A percentile compares a stretch with the other conserved stretches of the same genome.
Conservation (phyloP, 1,284 basidiomycete species). For the Ceratobasidium sp. region DNA sequence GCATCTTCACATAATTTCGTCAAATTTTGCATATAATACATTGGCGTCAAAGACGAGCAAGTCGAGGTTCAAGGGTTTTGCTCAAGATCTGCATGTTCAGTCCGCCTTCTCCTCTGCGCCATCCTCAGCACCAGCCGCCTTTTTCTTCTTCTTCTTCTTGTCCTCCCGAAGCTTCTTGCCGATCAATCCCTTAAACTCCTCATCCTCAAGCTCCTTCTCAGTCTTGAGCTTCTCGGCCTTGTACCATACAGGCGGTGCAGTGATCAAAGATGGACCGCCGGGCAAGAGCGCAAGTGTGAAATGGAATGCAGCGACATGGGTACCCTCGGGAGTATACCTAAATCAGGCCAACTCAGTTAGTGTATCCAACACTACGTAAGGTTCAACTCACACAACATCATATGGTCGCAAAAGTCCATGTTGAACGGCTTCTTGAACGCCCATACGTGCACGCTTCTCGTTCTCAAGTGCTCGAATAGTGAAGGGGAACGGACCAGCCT, state of each 20-base stretch:
- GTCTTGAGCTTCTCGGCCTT: constrained; percentile 88
- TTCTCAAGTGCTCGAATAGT: constrained; percentile 94
- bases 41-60: not conserved
- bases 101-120: constrained; percentile 47
- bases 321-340: constrained; percentile 80
- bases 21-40: not conserved
- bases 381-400: constrained; percentile 76
- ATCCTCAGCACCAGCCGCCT: constrained; percentile 58
- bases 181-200: constrained; percentile 80
- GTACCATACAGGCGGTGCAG: constrained; percentile 90
- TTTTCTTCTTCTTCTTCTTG: constrained; percentile 93
- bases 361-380: constrained; percentile 22
- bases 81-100: not conserved
- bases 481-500: constrained; percentile 97
- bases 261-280: constrained; percentile 84
- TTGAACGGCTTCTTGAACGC: constrained; percentile 94
- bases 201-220: constrained; percentile 87
- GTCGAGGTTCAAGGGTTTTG: not conserved
- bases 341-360: not conserved
- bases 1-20: constrained; percentile 4
- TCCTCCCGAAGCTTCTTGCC: constrained; percentile 82
- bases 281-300: constrained; percentile 92
- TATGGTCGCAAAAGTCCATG: constrained; percentile 91
- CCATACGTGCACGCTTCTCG: constrained; percentile 93
- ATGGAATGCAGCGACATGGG: constrained; percentile 91